Evolutionary conservation across 2,329 filamentous ascomycete species (phyloP), one percentile per base, ranked within the genome.

Genomic region (Mariannaea elegans): DNA sequence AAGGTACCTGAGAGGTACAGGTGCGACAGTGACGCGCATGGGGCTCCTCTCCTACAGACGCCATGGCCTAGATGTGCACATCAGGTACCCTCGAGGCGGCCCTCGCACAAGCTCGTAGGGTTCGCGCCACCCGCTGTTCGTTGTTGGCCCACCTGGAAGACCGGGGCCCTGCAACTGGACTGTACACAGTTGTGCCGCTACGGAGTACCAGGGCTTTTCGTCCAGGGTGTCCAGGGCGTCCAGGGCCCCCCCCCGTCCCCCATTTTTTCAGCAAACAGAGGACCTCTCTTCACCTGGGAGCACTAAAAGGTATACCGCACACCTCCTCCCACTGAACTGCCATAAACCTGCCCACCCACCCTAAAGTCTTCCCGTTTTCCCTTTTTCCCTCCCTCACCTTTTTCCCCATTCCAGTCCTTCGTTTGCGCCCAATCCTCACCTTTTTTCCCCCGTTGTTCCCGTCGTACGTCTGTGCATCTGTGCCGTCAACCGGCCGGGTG

Each of bases 361-460:
- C 49, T 57, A 53, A 51, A 65, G 62, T 64, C 62, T 65, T 66
- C 66, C 65, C 59, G 53, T 57, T 57, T 62, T 62, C 61, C 67
- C 65, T 62, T 65, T 62, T 62, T 69, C 62, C 67, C 69, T 65
- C 64, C 65, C 68, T 71, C 72, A 69, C 68, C 66, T 69, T 71
- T 69, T 68, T 60, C 68, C 68, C 63, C 61, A 71, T 76, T 69
- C 66, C 71, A 71, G 71, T 76, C 74, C 61, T 66, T 74, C 74
- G 63, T 75, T 72, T 72, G 67, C 66, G 66, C 62, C 56, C 60
- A 65, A 14, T 69, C 61, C 64, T 61, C 56, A 56, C 61, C 59
- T 63, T 57, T 65, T 57, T 27, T 44, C 19, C 21, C 62, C 47
- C 42, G 42, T 55, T 44, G 34, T 21, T 45, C 50, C 53, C 49